phyloP scores from a whole-genome alignment of 179 eudicot genomes.

The Nepenthes alata region DNA sequence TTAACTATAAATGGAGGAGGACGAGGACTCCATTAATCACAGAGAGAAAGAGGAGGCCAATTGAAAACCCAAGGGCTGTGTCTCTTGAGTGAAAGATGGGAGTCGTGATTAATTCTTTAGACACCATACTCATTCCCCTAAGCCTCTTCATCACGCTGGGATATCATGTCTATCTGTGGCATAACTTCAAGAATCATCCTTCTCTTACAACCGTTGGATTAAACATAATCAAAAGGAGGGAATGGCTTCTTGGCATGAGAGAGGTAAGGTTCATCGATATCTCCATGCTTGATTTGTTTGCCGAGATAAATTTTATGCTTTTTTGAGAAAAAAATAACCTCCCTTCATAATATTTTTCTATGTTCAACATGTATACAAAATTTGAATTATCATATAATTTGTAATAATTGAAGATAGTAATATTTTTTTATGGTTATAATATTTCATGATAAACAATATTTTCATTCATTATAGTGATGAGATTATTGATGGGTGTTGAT shows the following conservation, averaged over 20 bases:
- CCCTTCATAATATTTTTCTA: not conserved
- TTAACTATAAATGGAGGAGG: too few relatives aligned
- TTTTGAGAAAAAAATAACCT: not conserved
- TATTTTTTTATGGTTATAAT: not conserved
- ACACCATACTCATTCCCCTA: constrained; percentile 59
- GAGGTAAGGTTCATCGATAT: constrained; percentile 20
- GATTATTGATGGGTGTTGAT: too few relatives aligned
- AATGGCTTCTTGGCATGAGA: constrained; percentile 46
- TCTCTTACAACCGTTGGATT: constrained; percentile 47
- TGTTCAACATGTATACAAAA: too few relatives aligned
- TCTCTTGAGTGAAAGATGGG: constrained; percentile 17
- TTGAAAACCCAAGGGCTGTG: too few relatives aligned
- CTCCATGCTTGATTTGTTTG: not conserved
- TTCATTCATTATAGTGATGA: too few relatives aligned
- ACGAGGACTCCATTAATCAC: too few relatives aligned
- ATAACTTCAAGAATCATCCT: constrained; percentile 50
- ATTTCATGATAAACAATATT: too few relatives aligned
- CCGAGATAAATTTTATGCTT: not conserved
- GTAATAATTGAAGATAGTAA: too few relatives aligned
- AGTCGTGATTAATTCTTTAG: constrained; percentile 30
- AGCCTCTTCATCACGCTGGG: constrained; percentile 60
- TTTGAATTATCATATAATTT: too few relatives aligned
- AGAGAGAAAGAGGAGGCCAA: too few relatives aligned
- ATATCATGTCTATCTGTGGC: constrained; percentile 77
- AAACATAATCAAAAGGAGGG: constrained; percentile 36